Base-by-base conservation (phyloP, 495 filamentous ascomycete species). In the Trichoderma gamsii region DNA sequence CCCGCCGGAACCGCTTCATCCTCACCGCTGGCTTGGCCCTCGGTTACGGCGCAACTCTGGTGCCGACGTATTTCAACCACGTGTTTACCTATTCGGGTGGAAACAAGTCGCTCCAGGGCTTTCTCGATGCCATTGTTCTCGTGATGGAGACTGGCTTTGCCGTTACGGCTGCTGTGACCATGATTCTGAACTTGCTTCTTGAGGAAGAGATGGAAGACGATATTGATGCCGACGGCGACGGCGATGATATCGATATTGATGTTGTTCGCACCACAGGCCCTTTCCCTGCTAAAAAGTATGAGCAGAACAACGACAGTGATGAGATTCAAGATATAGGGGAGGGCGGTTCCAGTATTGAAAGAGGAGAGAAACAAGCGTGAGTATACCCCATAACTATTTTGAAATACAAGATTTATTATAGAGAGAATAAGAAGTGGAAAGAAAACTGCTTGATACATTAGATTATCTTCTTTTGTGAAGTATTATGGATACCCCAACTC, bases 1-100 rank as follows among this genome's bases (percentile, higher is more conserved):
- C 87, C 35, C 86, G 92, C 7, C 89, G 92, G 66, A 97, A 92
- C 73, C 85, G 93, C 4, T 97, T 97, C 77, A 89, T 97, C 73
- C 82, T 97, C 51, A 94, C 92, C 0, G 90, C 90, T 4, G 83
- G 88, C 7, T 82, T 97, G 59, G 77, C 91, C 0, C 73, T 96
- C 23, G 93, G 93, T 38, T 89, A 90, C 76, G 90, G 88, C 71
- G 92, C 92, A 7, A 96, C 91, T 0, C 76, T 97, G 13, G 89
- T 96, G 0, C 91, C 93, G 0, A 84, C 81, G 27, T 94, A 90
- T 82, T 94, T 92, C 78, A 72, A 73, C 44, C 87, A 86, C 70
- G 86, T 96, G 68, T 97, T 97, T 76, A 90, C 90, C 7, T 86
- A 85, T 61, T 71, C 69, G 0, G 92, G 92, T 21, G 79, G 85